Base-by-base conservation (phyloP, 768 basidiomycete genomes). In the Inosperma sp. region DNA sequence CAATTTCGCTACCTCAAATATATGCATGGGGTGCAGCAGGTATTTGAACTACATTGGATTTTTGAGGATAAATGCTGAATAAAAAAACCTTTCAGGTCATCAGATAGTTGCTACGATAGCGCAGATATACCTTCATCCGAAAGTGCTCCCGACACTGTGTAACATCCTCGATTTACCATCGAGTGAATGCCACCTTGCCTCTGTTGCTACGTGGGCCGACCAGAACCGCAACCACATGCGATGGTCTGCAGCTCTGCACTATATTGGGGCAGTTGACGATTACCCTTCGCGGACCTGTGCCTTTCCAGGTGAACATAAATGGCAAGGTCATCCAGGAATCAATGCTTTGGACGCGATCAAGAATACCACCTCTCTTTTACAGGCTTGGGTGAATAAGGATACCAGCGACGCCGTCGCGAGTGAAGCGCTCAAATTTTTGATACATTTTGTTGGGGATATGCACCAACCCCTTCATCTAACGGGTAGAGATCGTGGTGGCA, bases 101-200 rank as follows among this genome's bases (percentile, higher is more conserved):
- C 88, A 96, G 72, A 84, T 96, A 26, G 81, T 92, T 5, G 94
- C 93, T 1, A 95, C 93, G 4, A 88, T 98, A 50, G 95, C 95
- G 1, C 88, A 97, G 64, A 90, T 94, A 52, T 82, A 96, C 64
- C 78, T 97, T 2, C 80, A 90, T 64, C 88, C 89, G 0, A 72
- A 70, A 2, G 83, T 86, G 4, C 73, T 85, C 33, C 75, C 80
- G 2, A 76, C 74, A 26, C 69, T 96, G 48, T 89, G 86, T 56
- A 66, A 72, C 23, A 83, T 97, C 59, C 83, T 96, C 56, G 75
- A 83, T 55, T 67, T 70, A 52, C 43, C 57, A 14, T 25, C 57
- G 13, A 26, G 26, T 17, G 49, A 34, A 13, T 93, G 95, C 59
- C 84, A 89, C 66, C 78, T 99, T 22, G 86, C 94, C 0, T 76